phyloP scores from a whole-genome alignment of 1,284 basidiomycete species.

The Leccinum huronense region DNA sequence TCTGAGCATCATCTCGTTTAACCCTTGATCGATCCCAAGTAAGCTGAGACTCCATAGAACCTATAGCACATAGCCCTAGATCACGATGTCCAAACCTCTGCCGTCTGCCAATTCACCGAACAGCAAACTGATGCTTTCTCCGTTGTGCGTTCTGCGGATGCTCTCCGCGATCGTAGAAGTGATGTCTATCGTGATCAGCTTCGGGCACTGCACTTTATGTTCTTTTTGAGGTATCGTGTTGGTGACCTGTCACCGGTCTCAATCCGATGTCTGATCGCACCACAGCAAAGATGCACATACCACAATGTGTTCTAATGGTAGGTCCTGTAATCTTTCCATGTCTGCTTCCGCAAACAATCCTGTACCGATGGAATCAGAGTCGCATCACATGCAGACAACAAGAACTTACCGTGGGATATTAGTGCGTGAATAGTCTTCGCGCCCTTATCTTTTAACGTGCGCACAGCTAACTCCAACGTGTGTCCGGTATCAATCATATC shows the following conservation, averaged over 20 bases:
- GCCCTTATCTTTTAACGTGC: constrained; percentile 84
- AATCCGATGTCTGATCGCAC: not conserved
- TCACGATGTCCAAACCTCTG: constrained; percentile 41
- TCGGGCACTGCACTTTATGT: constrained; percentile 53
- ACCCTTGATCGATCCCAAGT: not conserved
- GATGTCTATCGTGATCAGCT: constrained; percentile 81
- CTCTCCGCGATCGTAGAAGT: constrained; percentile 92
- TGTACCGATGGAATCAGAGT: constrained; percentile 32
- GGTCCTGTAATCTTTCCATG: constrained; percentile 70
- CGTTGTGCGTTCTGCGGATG: constrained; percentile 96
- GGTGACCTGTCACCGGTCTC: constrained; percentile 50
- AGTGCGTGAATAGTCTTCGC: constrained; percentile 87
- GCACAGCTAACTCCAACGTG: constrained; percentile 84
- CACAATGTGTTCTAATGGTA: constrained; percentile 86
- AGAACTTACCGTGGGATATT: constrained; percentile 81
- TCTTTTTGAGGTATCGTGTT: constrained; percentile 75
- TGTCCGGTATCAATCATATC: constrained; percentile 98
- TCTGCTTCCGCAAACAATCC: constrained; percentile 86
- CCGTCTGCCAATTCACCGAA: constrained; percentile 74
- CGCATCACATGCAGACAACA: constrained; percentile 8
- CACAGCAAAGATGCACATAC: constrained; percentile 55
- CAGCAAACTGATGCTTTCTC: constrained; percentile 83
- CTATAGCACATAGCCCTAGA: constrained; percentile 13
- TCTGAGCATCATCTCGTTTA: not conserved
- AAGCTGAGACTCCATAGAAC: constrained; percentile 1